Percentiles rank a stretch among this genome's conserved stretches.
These are phyloP conservation scores for Bonnemaisonia californica DNA, from an alignment of 31 red algal species.

Conservation along the genomic window DNA sequence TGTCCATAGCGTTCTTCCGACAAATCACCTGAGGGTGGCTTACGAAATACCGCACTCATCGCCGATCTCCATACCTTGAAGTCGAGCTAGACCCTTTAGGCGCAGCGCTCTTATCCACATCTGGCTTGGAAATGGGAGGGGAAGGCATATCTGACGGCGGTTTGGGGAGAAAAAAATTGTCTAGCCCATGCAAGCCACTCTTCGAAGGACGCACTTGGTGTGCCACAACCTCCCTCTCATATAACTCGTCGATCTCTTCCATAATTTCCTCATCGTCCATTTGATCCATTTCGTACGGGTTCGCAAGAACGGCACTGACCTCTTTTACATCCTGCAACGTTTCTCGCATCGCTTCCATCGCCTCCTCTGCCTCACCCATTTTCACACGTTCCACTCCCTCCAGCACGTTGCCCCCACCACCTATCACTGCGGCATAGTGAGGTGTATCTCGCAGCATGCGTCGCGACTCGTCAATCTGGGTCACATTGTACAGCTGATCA, in stretches of 20 bases:
- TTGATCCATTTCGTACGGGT: not conserved
- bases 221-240: not conserved
- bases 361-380: not conserved
- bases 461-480: not conserved
- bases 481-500: constrained; percentile 12
- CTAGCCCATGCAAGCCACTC: not conserved
- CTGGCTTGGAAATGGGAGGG: not conserved
- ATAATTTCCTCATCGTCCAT: not conserved
- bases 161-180: not conserved
- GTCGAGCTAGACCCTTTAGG: not conserved
- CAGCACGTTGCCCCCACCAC: not conserved
- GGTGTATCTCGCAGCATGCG: not conserved
- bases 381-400: not conserved
- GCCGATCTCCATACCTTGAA: not conserved
- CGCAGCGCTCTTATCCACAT: not conserved
- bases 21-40: too few relatives aligned
- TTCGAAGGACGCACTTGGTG: not conserved
- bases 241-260: constrained; percentile 16
- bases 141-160: not conserved
- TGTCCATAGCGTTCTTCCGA: too few relatives aligned
- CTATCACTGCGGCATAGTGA: not conserved
- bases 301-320: not conserved
- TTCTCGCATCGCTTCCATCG: constrained; percentile 5
- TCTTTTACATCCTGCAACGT: constrained; percentile 2
- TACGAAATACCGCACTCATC: too few relatives aligned